Conservation (phyloP, 306 rosid genomes). For the Dalbergia cochinchinensis region DNA sequence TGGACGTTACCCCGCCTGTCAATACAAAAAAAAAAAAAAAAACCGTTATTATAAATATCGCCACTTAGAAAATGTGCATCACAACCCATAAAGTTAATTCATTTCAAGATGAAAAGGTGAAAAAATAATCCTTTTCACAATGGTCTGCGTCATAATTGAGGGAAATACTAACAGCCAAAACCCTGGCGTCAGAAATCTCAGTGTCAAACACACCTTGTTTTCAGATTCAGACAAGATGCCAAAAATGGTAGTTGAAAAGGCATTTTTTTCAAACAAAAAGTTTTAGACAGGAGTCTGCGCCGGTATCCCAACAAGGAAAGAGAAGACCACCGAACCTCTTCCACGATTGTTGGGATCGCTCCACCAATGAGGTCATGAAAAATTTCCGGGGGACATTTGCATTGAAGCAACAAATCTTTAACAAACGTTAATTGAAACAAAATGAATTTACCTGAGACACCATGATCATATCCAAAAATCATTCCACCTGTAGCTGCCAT, state of each 20-base stretch:
- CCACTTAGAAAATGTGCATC: not conserved
- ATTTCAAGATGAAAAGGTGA: not conserved
- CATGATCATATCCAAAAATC: conserved; percentile 88
- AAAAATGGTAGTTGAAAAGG: not conserved
- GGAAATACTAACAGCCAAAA: not conserved
- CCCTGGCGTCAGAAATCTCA: not conserved
- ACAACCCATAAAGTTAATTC: not conserved
- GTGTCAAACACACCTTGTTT: not conserved
- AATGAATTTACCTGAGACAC: conserved; percentile 70
- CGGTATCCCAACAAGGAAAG: too few relatives aligned
- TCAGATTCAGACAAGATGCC: conserved; percentile 16
- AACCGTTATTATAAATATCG: not conserved
- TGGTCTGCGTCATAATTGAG: not conserved
- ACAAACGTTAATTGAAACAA: not conserved
- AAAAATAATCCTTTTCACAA: not conserved
- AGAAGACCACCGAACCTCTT: too few relatives aligned
- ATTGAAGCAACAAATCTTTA: conserved; percentile 1
- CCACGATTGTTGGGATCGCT: too few relatives aligned
- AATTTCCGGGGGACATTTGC: not conserved
- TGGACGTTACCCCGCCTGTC: conserved; percentile 85
- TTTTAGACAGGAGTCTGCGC: too few relatives aligned
- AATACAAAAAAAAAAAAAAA: not conserved
- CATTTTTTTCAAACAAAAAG: not conserved
- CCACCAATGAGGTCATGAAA: too few relatives aligned
- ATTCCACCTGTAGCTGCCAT: conserved; percentile 77